Conservation (phyloP, 306 rosid genomes). For the Sindora glabra region DNA sequence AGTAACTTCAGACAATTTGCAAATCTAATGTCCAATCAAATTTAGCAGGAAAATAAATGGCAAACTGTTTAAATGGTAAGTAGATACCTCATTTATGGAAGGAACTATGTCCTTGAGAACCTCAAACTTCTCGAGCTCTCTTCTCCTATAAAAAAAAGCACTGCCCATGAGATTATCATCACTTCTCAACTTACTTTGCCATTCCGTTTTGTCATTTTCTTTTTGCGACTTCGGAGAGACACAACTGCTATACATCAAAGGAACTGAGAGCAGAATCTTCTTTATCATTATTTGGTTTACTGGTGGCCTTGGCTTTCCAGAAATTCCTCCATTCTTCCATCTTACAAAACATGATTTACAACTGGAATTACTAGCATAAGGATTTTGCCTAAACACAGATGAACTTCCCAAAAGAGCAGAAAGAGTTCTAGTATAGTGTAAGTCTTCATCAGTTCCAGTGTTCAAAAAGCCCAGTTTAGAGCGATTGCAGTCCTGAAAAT, state of each 20-base stretch:
- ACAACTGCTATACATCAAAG: constrained; percentile 35
- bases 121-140: constrained; percentile 37
- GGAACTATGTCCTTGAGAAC: constrained; percentile 54
- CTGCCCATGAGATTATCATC: constrained; percentile 12
- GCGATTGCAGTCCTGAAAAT: constrained; percentile 33
- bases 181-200: constrained; percentile 20
- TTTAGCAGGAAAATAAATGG: no score
- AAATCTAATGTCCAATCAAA: no score
- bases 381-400: constrained; percentile 17
- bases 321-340: constrained; percentile 41
- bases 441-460: constrained; percentile 37
- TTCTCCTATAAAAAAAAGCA: constrained; percentile 8
- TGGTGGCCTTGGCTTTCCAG: constrained; percentile 19
- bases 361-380: constrained; percentile 14
- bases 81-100: constrained; percentile 49
- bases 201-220: constrained; percentile 17
- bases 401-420: constrained; percentile 48
- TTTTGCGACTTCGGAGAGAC: constrained; percentile 19
- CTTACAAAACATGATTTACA: constrained; percentile 42
- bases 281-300: constrained; percentile 45
- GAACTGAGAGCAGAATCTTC: constrained; percentile 54
- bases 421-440: constrained; percentile 51
- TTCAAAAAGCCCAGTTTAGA: constrained; percentile 37
- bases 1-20: not conserved
- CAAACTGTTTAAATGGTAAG: no score